phyloP scores from a whole-genome alignment of 768 basidiomycete species.

The Amanita brunnescens region DNA sequence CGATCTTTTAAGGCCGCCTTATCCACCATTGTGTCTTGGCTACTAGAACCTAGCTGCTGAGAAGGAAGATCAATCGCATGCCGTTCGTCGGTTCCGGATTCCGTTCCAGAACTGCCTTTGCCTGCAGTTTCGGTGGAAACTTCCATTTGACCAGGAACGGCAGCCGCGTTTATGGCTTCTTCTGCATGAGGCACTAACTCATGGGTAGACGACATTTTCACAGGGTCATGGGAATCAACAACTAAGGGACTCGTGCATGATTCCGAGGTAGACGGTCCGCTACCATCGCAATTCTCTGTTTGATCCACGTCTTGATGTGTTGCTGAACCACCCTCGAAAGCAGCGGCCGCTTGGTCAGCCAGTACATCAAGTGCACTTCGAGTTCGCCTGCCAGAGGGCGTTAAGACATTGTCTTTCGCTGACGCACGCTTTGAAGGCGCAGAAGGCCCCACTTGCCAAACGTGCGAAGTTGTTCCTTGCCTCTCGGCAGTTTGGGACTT shows the following conservation, averaged over 20 bases:
- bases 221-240: neutral
- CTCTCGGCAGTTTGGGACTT: neutral
- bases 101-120: neutral
- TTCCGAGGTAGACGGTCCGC: too few species aligned
- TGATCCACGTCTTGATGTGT: neutral
- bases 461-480: neutral
- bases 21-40: neutral
- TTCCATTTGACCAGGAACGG: neutral
- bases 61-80: neutral
- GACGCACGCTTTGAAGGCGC: constrained; percentile 7
- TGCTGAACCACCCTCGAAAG: constrained; percentile 27
- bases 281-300: neutral
- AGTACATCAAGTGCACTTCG: constrained; percentile 60
- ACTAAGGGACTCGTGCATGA: neutral
- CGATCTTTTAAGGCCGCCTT: neutral
- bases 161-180: neutral
- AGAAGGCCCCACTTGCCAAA: constrained; percentile 1
- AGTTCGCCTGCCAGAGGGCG: neutral
- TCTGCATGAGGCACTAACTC: neutral
- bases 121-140: neutral
- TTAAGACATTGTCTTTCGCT: constrained; percentile 19
- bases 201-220: neutral
- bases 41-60: neutral
- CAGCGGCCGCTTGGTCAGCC: constrained; percentile 63
- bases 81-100: neutral